These are phyloP conservation scores for Cercis canadensis DNA, from an alignment of 306 rosid species.

Conservation along the genomic window DNA sequence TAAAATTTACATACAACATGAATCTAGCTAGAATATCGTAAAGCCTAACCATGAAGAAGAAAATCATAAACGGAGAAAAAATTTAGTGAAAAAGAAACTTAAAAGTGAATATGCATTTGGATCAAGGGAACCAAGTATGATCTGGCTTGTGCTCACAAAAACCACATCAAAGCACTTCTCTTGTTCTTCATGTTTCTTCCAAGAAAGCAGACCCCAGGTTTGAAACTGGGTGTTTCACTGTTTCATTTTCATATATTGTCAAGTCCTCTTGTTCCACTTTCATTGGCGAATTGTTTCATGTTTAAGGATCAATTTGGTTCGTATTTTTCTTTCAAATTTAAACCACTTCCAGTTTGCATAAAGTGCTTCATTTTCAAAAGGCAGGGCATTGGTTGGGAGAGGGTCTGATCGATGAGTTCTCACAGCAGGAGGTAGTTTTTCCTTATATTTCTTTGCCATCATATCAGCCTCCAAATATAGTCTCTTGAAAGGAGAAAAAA, in stretches of 20 bases:
- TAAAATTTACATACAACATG: constrained; percentile 37
- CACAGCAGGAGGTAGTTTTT: constrained; percentile 56
- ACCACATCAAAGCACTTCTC: constrained; percentile 8
- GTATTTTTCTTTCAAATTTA: constrained; percentile 64
- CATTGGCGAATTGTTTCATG: constrained; percentile 8
- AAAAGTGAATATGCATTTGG: not conserved
- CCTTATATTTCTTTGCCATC: constrained; percentile 83
- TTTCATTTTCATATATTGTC: not conserved
- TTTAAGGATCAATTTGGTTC: constrained; percentile 19
- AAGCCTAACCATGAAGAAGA: not conserved
- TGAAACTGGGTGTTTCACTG: constrained; percentile 4
- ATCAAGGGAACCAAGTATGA: not conserved
- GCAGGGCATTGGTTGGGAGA: constrained; percentile 41
- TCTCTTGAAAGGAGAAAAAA: constrained; percentile 45
- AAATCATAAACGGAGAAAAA: not conserved
- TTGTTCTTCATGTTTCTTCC: constrained; percentile 26
- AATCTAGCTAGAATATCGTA: constrained; percentile 3
- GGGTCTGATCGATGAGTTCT: constrained; percentile 38
- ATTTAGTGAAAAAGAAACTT: not conserved
- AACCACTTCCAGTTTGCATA: constrained; percentile 95
- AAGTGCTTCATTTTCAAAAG: constrained; percentile 69
- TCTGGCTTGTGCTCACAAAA: constrained; percentile 20
- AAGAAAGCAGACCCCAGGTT: not conserved
- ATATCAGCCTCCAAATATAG: constrained; percentile 74
- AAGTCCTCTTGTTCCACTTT: constrained; percentile 36